A percentile compares a stretch with the other conserved stretches of the same genome.
Evolutionary conservation across 441 rosid species (phyloP).

Genomic region (Erodium texanum): DNA sequence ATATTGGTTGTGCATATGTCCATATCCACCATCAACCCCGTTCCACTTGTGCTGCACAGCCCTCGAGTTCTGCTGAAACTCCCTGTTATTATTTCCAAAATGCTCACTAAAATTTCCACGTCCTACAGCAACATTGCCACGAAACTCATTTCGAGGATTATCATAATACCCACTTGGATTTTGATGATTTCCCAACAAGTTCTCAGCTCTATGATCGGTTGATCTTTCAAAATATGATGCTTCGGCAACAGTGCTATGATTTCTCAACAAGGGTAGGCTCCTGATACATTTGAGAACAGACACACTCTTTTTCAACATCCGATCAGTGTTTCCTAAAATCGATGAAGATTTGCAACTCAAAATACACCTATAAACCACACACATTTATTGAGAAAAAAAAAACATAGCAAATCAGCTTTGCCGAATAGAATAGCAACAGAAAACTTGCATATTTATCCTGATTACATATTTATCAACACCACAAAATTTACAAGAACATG

Average conservation of each 20-base stretch:
- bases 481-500: too few relatives aligned
- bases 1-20: neutral
- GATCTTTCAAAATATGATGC: constrained; percentile 31
- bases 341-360: neutral
- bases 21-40: constrained; percentile 7
- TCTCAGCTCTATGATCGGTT: constrained; percentile 12
- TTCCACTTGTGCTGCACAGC: neutral
- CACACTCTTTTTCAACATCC: constrained; percentile 36
- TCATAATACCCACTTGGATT: constrained; percentile 16
- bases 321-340: neutral
- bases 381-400: neutral
- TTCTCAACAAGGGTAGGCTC: constrained; percentile 20
- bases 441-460: too few relatives aligned
- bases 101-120: constrained; percentile 10
- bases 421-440: neutral
- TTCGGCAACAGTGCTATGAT: constrained; percentile 40
- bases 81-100: neutral
- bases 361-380: neutral
- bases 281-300: constrained; percentile 16
- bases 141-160: constrained; percentile 16
- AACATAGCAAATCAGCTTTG: neutral
- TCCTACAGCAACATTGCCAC: constrained; percentile 9
- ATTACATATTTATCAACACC: too few relatives aligned
- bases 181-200: constrained; percentile 16
- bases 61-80: constrained; percentile 4